Conservation (phyloP, 257 asterid genomes). For the Solanum chilense region DNA sequence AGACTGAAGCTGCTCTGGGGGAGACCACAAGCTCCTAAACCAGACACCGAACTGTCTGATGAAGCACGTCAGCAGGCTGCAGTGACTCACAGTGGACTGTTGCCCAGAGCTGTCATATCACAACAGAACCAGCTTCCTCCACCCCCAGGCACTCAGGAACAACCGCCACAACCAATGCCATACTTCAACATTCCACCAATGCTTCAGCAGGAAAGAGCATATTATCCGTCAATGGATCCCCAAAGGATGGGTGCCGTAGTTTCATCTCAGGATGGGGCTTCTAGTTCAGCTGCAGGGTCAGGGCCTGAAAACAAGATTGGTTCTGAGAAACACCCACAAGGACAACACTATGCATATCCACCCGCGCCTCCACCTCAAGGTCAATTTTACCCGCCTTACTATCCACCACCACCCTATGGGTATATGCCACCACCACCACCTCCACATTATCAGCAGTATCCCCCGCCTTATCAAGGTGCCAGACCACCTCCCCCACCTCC, state of each 20-base stretch:
- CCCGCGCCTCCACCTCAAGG: conserved; percentile 59
- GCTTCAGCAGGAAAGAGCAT: conserved; percentile 69
- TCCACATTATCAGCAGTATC: conserved; percentile 38
- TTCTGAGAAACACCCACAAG: conserved; percentile 29
- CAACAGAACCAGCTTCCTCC: conserved; percentile 71
- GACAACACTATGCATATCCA: conserved; percentile 36
- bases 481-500: conserved; percentile 49
- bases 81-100: conserved; percentile 69
- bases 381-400: conserved; percentile 59
- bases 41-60: conserved; percentile 54
- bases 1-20: conserved; percentile 97
- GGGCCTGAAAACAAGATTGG: conserved; percentile 33
- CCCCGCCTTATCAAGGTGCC: conserved; percentile 36
- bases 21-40: conserved; percentile 67
- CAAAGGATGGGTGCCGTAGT: conserved; percentile 90
- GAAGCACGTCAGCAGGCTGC: conserved; percentile 73
- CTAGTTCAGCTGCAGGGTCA: conserved; percentile 45
- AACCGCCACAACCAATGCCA: conserved; percentile 43
- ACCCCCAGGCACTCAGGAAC: conserved; percentile 47
- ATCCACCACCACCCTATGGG: conserved; percentile 55
- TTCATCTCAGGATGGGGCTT: conserved; percentile 63
- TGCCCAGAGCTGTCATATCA: conserved; percentile 85
- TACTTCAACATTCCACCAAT: conserved; percentile 82
- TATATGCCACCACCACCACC: conserved; percentile 62
- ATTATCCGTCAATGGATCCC: conserved; percentile 97